phyloP scores from a whole-genome alignment of 2,329 filamentous ascomycete species.

The Colletotrichum sp. region DNA sequence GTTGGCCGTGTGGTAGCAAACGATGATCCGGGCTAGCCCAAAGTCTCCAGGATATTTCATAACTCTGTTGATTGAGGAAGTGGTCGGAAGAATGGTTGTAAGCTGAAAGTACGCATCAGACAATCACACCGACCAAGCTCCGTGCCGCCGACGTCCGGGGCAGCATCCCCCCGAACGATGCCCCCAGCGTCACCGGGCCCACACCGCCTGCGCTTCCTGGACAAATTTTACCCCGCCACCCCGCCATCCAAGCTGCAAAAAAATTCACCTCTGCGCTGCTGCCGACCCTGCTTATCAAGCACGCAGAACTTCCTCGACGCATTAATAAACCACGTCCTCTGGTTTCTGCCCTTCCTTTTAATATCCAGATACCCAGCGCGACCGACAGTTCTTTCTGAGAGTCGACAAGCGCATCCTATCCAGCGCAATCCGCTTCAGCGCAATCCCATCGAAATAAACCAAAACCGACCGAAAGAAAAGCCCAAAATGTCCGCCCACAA shows the following conservation, averaged over 20 bases:
- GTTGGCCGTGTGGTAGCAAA: fast-evolving
- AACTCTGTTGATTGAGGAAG: no score
- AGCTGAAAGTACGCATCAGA: not conserved
- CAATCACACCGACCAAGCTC: not conserved
- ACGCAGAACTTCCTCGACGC: slow-evolving; percentile 8
- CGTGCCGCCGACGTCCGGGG: not conserved
- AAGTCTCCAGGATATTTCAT: no score
- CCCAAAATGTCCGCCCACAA: slow-evolving; percentile 11
- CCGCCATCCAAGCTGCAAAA: slow-evolving; percentile 17
- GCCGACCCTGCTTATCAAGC: slow-evolving; percentile 18
- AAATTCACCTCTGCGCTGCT: not conserved
- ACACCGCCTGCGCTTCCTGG: slow-evolving; percentile 15
- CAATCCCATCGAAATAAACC: not conserved
- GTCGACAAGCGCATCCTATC: not conserved
- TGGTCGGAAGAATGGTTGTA: no score
- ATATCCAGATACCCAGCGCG: slow-evolving; percentile 1
- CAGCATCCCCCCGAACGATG: not conserved
- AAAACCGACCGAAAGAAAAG: not conserved
- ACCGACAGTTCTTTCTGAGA: not conserved
- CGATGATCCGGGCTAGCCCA: not conserved
- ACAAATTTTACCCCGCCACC: slow-evolving; percentile 16
- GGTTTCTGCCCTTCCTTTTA: not conserved
- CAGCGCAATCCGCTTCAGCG: not conserved
- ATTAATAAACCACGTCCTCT: slow-evolving; percentile 10
- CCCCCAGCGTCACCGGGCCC: not conserved